These are phyloP conservation scores for Pythium angustatum DNA, from an alignment of 352 stramenopile species.

Conservation along the genomic window DNA sequence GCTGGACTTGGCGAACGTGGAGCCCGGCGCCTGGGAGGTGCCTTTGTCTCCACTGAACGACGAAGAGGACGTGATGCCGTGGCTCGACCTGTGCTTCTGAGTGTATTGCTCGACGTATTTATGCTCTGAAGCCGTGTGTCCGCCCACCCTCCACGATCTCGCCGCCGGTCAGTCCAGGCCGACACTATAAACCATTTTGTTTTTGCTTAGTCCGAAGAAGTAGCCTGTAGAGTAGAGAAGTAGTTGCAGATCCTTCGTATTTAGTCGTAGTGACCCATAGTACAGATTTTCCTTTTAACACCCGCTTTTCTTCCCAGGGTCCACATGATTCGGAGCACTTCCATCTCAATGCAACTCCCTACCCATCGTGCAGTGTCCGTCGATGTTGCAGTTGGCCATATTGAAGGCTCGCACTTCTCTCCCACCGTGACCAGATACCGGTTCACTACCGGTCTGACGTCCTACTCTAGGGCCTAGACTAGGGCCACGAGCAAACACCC, in stretches of 20 bases:
- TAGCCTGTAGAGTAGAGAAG: constrained; percentile 26
- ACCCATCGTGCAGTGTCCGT: neutral
- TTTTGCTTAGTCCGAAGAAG: constrained; percentile 16
- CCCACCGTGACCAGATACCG: too few species aligned
- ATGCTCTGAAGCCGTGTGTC: neutral
- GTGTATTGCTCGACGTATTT: neutral
- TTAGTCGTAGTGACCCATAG: constrained; percentile 19
- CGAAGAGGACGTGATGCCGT: constrained; percentile 81
- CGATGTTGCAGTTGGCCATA: constrained; percentile 23
- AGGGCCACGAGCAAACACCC: neutral
- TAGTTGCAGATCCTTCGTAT: constrained; percentile 15
- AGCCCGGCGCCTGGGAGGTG: constrained; percentile 77
- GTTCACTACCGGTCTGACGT: neutral
- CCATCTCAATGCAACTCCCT: neutral
- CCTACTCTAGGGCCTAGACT: neutral
- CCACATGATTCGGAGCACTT: neutral
- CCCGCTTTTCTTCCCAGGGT: too few species aligned
- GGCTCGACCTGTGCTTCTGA: constrained; percentile 85
- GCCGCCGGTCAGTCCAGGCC: neutral
- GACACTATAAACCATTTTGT: constrained; percentile 23
- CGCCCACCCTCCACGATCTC: too few species aligned
- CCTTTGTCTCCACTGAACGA: constrained; percentile 83
- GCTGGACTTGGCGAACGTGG: constrained; percentile 69
- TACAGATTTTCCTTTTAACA: neutral
- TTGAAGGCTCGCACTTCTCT: constrained; percentile 21